phyloP scores from a whole-genome alignment of 495 filamentous ascomycete genomes.

The Neurospora cerealis region DNA sequence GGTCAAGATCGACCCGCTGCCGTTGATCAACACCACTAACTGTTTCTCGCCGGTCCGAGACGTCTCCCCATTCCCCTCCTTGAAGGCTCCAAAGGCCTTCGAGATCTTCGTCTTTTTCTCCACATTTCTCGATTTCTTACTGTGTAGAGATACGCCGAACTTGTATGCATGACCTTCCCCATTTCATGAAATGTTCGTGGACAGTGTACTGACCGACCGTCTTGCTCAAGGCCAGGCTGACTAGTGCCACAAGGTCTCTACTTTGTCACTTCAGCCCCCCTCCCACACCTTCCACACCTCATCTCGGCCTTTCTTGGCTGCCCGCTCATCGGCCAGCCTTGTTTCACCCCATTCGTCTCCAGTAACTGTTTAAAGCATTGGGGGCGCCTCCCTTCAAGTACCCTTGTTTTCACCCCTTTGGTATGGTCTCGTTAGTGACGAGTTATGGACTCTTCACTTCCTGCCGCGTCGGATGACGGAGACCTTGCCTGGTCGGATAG shows the following conservation, averaged over 20 bases:
- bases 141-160: background rate
- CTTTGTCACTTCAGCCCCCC: background rate
- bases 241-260: constrained; percentile 4
- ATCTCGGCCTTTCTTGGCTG: constrained; percentile 3
- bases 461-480: constrained; percentile 31
- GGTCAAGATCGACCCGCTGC: background rate
- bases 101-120: background rate
- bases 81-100: background rate
- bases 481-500: constrained; percentile 33
- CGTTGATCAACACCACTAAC: background rate
- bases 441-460: constrained; percentile 33
- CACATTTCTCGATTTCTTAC: background rate
- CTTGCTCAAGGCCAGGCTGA: background rate
- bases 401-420: constrained; percentile 9
- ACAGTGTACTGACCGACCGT: background rate
- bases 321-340: background rate
- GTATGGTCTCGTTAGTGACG: constrained; percentile 33
- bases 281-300: background rate
- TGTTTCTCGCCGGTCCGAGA: background rate
- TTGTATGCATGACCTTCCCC: background rate
- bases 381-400: constrained; percentile 1
- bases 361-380: constrained; percentile 8
- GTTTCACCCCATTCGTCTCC: background rate
- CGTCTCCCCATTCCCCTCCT: background rate
- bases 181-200: background rate